These are phyloP conservation scores for Cinnamomum chago DNA, from an alignment of 164 flowering plant species.

Conservation along the genomic window DNA sequence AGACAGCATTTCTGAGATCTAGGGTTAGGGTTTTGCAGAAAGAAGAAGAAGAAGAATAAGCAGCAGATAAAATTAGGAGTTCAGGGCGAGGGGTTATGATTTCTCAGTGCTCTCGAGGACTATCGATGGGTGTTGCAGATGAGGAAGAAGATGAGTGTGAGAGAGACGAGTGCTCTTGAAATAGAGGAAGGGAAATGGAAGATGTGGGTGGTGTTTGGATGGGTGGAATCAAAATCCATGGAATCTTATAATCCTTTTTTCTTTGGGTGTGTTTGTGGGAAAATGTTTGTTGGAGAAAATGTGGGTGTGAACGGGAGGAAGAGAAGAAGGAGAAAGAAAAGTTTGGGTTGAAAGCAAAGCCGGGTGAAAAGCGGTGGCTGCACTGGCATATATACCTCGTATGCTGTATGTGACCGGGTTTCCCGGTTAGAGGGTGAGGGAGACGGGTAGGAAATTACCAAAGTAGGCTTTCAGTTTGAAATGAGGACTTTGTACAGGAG, in stretches of 20 bases:
- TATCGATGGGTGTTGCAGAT: constrained; percentile 10
- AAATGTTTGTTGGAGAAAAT: not conserved
- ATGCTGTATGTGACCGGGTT: not conserved
- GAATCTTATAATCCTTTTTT: not conserved
- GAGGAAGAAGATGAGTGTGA: not conserved
- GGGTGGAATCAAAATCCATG: too few species aligned
- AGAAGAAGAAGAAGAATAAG: too few species aligned
- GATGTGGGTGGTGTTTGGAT: too few species aligned
- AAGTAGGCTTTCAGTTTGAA: too few species aligned
- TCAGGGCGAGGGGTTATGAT: not conserved
- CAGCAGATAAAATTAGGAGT: not conserved
- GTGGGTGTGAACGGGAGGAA: not conserved
- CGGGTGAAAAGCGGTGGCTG: not conserved
- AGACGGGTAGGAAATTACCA: too few species aligned
- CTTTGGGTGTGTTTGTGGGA: too few species aligned
- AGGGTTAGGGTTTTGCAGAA: not conserved
- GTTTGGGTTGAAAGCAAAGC: not conserved
- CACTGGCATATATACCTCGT: not conserved
- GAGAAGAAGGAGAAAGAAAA: not conserved
- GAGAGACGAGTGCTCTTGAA: not conserved
- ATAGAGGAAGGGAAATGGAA: not conserved
- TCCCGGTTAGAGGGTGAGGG: not conserved
- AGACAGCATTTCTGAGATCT: constrained; percentile 2
- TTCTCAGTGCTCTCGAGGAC: not conserved
- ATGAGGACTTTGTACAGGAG: too few species aligned